Base-by-base conservation (phyloP, 2,329 filamentous ascomycete genomes). In the Dothideomycetes sp. region DNA sequence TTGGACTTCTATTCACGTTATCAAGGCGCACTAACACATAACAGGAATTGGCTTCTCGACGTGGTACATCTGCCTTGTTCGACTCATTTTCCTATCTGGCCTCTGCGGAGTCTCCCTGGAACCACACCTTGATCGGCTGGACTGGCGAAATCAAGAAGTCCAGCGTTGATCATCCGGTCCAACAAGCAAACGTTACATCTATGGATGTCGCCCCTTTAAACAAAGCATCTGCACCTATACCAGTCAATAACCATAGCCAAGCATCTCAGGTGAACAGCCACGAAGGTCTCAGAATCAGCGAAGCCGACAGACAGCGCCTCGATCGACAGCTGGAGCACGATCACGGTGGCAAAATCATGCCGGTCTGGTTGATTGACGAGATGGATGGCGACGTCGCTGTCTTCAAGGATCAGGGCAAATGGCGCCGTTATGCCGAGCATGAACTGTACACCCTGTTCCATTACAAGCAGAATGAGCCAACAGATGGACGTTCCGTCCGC, bases 401-500 rank as follows among this genome's bases (percentile, higher is more conserved):
- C 29, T 68, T 96, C 47, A 84, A 81, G 51, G 84, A 94, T 51
- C 88, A 95, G 64, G 70, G 72, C 22, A 73, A 87, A 47, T 96
- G 91, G 89, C 76, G 87, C 47, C 75, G 83, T 31, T 96, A 91
- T 60, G 86, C 88, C 12, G 87, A 95, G 64, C 79, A 88, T 55
- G 84, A 94, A 52, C 70, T 96, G 19, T 95, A 94, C 64, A 87
- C 85, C 1, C 73, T 95, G 8, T 87, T 95, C 58, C 89, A 96
- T 63, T 96, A 96, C 70, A 94, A 94, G 64, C 85, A 91, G 55
- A 84, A 94, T 55, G 85, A 88, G 58, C 86, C 89, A 1, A 84
- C 79, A 10, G 84, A 95, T 58, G 87, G 87, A 27, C 78, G 83
- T 49, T 77, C 78, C 14, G 84, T 91, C 57, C 79, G 84, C 38